A percentile compares a stretch with the other conserved stretches of the same genome.
Evolutionary conservation across 495 filamentous ascomycete species (phyloP).

Genomic region (Acidomyces sp.): DNA sequence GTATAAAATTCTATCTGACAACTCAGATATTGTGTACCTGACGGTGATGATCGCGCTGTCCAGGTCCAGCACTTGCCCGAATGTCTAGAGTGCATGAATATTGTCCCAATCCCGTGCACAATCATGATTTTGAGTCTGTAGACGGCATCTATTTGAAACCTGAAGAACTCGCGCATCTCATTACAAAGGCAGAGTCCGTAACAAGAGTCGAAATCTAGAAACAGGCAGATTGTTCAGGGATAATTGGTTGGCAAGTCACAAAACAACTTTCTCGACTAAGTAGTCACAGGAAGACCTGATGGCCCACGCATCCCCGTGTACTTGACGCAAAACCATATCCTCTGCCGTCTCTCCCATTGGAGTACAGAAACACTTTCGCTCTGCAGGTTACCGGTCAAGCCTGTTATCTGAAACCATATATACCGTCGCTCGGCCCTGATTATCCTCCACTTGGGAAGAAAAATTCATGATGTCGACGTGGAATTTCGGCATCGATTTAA

Average conservation of each 20-base stretch:
- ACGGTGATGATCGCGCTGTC: too few relatives aligned
- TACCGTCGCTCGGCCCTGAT: conserved; percentile 1
- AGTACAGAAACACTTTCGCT: conserved; percentile 8
- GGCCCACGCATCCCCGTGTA: conserved; percentile 6
- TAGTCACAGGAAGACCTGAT: conserved; percentile 1
- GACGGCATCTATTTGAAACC: conserved; percentile 1
- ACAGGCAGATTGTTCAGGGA: not conserved
- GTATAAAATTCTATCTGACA: not conserved
- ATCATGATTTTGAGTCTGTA: too few relatives aligned
- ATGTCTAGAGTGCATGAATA: too few relatives aligned
- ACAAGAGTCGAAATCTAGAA: not conserved
- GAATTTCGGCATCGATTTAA: too few relatives aligned
- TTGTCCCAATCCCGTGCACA: too few relatives aligned
- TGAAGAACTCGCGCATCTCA: not conserved
- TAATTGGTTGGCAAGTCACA: not conserved
- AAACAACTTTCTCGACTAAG: not conserved
- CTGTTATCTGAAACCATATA: conserved; percentile 1
- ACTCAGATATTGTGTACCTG: not conserved
- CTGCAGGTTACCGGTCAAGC: conserved; percentile 1
- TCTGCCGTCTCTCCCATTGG: conserved; percentile 7
- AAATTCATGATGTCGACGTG: not conserved
- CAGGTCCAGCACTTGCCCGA: too few relatives aligned
- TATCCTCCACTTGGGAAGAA: conserved; percentile 3
- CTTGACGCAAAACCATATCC: conserved; percentile 6
- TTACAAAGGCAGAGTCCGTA: not conserved